Conservation (phyloP, 2,329 filamentous ascomycete genomes). For the Metarhizium guizhouense region DNA sequence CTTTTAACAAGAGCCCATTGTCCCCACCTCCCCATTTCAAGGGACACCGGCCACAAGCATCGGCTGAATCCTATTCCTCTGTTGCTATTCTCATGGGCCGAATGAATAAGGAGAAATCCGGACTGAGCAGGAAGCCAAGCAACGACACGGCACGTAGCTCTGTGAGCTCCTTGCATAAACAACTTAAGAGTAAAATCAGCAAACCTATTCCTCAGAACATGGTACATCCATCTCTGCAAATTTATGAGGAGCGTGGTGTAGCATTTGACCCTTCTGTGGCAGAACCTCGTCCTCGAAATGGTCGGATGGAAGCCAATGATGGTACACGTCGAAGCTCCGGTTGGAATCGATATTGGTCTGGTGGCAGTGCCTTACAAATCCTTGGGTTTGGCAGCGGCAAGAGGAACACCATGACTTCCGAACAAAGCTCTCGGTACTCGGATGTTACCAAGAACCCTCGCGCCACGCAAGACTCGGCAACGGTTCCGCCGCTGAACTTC, state of each 20-base stretch:
- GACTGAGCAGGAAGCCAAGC: slow-evolving; percentile 45
- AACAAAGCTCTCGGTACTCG: slow-evolving; percentile 49
- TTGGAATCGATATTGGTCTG: slow-evolving; percentile 73
- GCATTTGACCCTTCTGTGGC: slow-evolving; percentile 26
- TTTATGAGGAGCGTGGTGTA: slow-evolving; percentile 33
- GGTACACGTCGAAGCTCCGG: slow-evolving; percentile 55
- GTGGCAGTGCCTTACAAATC: slow-evolving; percentile 59
- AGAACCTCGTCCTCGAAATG: slow-evolving; percentile 26
- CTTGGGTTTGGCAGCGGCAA: slow-evolving; percentile 47
- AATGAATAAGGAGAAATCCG: slow-evolving; percentile 35
- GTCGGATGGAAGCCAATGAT: slow-evolving; percentile 27
- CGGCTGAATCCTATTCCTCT: slow-evolving; percentile 51
- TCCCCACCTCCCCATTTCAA: slow-evolving; percentile 31
- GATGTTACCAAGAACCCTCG: slow-evolving; percentile 23
- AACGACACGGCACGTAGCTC: slow-evolving; percentile 42
- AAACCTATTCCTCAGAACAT: slow-evolving; percentile 46
- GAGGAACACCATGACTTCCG: slow-evolving; percentile 44
- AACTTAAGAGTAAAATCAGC: slow-evolving; percentile 54
- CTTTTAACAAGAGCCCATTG: slow-evolving; percentile 34
- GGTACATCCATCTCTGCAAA: slow-evolving; percentile 21
- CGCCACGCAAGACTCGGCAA: slow-evolving; percentile 57
- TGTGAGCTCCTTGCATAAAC: slow-evolving; percentile 47
- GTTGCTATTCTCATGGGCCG: slow-evolving; percentile 60
- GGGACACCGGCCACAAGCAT: slow-evolving; percentile 44
- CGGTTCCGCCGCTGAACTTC: slow-evolving; percentile 59